Conservation (phyloP, 805 yeast species). For the Metschnikowia amazonensis region DNA sequence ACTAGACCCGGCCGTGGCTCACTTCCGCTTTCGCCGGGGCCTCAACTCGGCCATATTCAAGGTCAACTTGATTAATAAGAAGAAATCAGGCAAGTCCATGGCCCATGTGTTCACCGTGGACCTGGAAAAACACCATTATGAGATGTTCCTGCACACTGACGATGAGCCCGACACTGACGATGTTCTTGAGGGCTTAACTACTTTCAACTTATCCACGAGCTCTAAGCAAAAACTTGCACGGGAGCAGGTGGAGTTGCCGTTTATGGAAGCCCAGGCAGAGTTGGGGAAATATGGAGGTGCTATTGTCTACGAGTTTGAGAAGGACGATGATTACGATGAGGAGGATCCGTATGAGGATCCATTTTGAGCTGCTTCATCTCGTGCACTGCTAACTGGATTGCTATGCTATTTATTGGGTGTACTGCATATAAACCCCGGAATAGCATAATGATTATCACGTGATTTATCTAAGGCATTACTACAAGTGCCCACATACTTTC, state of each 20-base stretch:
- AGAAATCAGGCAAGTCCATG: slow-evolving; percentile 82
- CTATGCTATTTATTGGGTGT: no score
- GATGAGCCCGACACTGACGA: slow-evolving; percentile 46
- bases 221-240: slow-evolving; percentile 71
- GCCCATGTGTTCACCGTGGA: slow-evolving; percentile 54
- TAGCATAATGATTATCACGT: no score
- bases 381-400: no score
- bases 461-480: no score
- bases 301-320: slow-evolving; percentile 90
- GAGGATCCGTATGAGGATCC: slow-evolving; percentile 98
- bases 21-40: slow-evolving; percentile 46
- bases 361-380: no score
- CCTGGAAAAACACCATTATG: slow-evolving; percentile 41
- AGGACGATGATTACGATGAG: slow-evolving; percentile 97
- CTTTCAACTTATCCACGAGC: slow-evolving; percentile 78
- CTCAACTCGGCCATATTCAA: slow-evolving; percentile 47
- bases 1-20: slow-evolving; percentile 34
- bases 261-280: slow-evolving; percentile 76
- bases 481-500: no score
- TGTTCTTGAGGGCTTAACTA: slow-evolving; percentile 69
- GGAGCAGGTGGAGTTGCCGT: slow-evolving; percentile 89
- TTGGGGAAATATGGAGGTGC: slow-evolving; percentile 74
- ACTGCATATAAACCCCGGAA: no score
- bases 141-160: slow-evolving; percentile 22
- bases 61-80: slow-evolving; percentile 57